Evolutionary conservation across 2,329 filamentous ascomycete species (phyloP).

Genomic region (Helminthosporium solani): DNA sequence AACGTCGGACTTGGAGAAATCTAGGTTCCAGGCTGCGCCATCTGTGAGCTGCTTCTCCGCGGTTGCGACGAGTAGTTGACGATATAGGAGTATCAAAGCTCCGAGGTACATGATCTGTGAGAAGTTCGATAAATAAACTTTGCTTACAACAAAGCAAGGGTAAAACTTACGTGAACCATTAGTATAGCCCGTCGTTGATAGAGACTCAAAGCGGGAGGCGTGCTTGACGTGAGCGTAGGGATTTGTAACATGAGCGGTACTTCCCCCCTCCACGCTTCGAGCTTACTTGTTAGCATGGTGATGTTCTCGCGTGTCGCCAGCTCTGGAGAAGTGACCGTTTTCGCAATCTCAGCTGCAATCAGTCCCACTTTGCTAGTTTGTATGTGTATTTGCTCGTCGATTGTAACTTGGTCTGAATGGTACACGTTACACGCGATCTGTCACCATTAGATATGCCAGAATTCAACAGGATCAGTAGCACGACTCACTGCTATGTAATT

Average conservation of each 20-base stretch:
- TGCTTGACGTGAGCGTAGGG: slow-evolving; percentile 27
- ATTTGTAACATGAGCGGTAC: slow-evolving; percentile 37
- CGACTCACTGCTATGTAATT: slow-evolving; percentile 31
- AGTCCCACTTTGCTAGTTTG: slow-evolving; percentile 41
- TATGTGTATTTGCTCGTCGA: slow-evolving; percentile 36
- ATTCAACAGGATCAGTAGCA: neutral
- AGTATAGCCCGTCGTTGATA: slow-evolving; percentile 39
- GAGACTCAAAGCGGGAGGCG: slow-evolving; percentile 24
- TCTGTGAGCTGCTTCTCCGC: slow-evolving; percentile 33
- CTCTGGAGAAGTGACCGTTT: slow-evolving; percentile 33
- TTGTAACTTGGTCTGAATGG: slow-evolving; percentile 13
- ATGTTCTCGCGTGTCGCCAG: slow-evolving; percentile 32
- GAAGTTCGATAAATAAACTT: neutral
- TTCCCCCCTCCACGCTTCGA: slow-evolving; percentile 37
- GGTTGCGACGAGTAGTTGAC: slow-evolving; percentile 36
- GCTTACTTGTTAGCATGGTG: slow-evolving; percentile 28
- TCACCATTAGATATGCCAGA: slow-evolving; percentile 12
- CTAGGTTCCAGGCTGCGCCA: slow-evolving; percentile 22
- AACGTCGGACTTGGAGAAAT: slow-evolving; percentile 29
- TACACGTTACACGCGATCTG: slow-evolving; percentile 25
- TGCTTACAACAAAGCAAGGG: neutral
- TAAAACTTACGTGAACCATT: slow-evolving; percentile 37
- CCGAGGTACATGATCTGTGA: slow-evolving; percentile 42
- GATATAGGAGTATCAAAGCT: slow-evolving; percentile 39
- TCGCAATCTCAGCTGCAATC: slow-evolving; percentile 39